Percentiles rank a stretch among this genome's conserved stretches.
Conservation (phyloP, 2,329 filamentous ascomycete genomes). For the Leptographium wingfieldii region DNA sequence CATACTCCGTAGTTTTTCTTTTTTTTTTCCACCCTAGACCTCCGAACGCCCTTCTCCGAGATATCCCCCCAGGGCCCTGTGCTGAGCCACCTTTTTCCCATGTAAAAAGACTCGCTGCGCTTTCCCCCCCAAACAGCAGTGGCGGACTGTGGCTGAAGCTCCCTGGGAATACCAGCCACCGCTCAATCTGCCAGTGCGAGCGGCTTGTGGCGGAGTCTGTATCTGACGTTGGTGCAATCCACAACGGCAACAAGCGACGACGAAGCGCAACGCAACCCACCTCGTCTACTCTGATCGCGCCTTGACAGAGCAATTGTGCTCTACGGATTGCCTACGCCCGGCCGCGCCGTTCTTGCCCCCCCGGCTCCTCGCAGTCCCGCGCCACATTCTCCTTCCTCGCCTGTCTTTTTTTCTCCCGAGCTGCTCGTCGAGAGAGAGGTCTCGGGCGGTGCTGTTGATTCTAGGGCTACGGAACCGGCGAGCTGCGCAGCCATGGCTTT, state of each 20-base stretch:
- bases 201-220: neutral
- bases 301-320: neutral
- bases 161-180: neutral
- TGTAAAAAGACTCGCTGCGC: neutral
- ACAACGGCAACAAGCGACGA: neutral
- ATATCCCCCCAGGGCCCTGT: neutral
- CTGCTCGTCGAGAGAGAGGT: neutral
- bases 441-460: neutral
- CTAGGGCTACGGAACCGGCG: neutral
- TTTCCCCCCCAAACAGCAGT: neutral
- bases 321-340: neutral
- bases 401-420: neutral
- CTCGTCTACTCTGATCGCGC: neutral
- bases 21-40: neutral
- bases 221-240: neutral
- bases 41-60: neutral
- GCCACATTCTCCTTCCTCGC: neutral
- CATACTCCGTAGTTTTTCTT: neutral
- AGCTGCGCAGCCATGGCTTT: slow-evolving; percentile 51
- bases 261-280: neutral
- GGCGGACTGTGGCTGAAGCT: neutral
- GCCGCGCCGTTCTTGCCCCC: neutral
- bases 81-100: neutral
- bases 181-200: neutral
- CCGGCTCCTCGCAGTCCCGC: neutral